Base-by-base conservation (phyloP, 169 alveolate species). In the Babesia divergens region DNA sequence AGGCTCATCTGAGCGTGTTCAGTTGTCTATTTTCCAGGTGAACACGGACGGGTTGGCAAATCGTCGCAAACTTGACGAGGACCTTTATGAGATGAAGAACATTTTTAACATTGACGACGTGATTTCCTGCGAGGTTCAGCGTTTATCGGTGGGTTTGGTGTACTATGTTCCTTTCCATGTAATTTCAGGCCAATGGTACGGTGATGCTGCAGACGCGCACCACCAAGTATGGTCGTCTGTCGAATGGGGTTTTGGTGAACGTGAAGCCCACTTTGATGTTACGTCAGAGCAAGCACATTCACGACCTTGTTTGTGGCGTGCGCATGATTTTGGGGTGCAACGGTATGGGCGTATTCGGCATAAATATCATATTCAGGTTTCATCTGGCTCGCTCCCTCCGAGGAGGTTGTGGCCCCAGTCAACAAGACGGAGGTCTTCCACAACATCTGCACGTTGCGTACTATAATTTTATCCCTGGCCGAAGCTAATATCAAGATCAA, bases 121-220 rank as follows among this genome's bases (percentile, higher is more conserved):
- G 42, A 89, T 95, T 29, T 90, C 96, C 64, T 95, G 96, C 40
- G 98, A 95, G 65, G 95, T 95, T 4, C 97, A 94, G 70, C 87
- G 94, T 50, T 72, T 94, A 14, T 82, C 83, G 49, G 88, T 80
- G 47, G 3, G 82, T 43, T 47, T 3, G n/a, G n/a, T n/a, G 8
- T 8, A 3, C 20, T 8, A 0, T 0, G 9, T 64, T 24, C 18
- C 18, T 2, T 38, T 1, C 13, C 4, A 46, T 11, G 14, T 24
- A 3, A 6, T 2, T 18, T 20, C 82, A 83, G 84, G 59, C 80
- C 29, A 96, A 91, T 38, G 95, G 93, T 11, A 79, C 91, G 35
- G 91, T 93, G 32, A 56, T 90, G 59, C 77, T 95, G 42, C 97
- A 95, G 70, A 95, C 97, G 4, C 77, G 97, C 49, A 92, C 95